These are phyloP conservation scores for Comarum palustre DNA, from an alignment of 306 rosid species.

Conservation along the genomic window DNA sequence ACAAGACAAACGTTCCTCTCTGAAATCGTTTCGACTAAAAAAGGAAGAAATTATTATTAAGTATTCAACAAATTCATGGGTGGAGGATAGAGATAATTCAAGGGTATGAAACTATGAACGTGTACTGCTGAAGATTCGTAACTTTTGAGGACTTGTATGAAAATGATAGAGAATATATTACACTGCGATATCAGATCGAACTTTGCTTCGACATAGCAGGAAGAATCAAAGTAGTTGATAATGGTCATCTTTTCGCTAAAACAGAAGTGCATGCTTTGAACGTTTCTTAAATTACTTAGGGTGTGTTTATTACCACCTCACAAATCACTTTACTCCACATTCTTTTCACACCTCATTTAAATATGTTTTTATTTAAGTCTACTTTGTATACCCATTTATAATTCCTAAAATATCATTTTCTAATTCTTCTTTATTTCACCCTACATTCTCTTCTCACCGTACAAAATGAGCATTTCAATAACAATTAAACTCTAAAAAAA, in stretches of 20 bases:
- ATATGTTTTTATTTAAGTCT: no score
- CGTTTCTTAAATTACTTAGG: no score
- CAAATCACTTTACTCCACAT: no score
- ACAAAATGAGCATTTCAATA: no score
- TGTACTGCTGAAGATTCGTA: not conserved
- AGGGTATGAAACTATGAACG: no score
- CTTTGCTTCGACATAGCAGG: not conserved
- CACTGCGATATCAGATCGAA: not conserved
- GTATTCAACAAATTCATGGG: not conserved
- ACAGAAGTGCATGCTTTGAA: not conserved
- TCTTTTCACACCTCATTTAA: no score
- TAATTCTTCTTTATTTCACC: no score
- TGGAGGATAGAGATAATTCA: not conserved
- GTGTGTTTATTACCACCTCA: no score
- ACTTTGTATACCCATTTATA: no score
- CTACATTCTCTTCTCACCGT: no score
- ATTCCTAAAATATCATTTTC: no score
- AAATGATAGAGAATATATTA: not conserved
- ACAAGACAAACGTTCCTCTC: constrained; percentile 5
- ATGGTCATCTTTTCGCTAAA: not conserved
- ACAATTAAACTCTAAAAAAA: no score
- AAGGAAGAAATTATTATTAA: not conserved
- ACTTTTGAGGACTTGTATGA: not conserved
- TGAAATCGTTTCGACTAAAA: not conserved
- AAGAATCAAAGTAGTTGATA: not conserved